Conservation (phyloP, 805 yeast genomes). For the Suhomyces vadensis region DNA sequence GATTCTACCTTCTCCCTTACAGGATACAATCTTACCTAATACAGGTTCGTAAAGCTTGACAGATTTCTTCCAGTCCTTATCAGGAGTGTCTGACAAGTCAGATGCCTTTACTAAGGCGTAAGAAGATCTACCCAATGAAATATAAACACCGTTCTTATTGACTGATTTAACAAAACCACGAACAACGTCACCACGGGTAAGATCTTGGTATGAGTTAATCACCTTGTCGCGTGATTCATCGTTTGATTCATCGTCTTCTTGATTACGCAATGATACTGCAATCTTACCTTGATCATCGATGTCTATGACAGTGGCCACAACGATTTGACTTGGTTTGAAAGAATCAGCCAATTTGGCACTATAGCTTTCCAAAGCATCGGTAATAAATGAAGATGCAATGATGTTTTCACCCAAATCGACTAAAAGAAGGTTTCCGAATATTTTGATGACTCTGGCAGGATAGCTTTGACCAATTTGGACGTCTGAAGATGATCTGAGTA, state of each 20-base stretch:
- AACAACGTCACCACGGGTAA: slow-evolving; percentile 69
- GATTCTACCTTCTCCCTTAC: slow-evolving; percentile 63
- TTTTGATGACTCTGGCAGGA: slow-evolving; percentile 64
- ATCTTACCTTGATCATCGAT: slow-evolving; percentile 56
- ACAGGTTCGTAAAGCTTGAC: slow-evolving; percentile 73
- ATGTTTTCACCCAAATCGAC: slow-evolving; percentile 68
- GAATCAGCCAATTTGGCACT: slow-evolving; percentile 50
- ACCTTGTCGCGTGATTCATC: slow-evolving; percentile 50
- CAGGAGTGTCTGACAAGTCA: slow-evolving; percentile 76
- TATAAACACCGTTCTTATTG: slow-evolving; percentile 74
- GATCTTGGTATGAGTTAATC: slow-evolving; percentile 50
- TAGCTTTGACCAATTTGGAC: slow-evolving; percentile 53
- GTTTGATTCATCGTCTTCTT: slow-evolving; percentile 48
- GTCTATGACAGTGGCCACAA: slow-evolving; percentile 55
- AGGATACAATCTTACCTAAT: slow-evolving; percentile 66
- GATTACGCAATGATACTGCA: slow-evolving; percentile 62
- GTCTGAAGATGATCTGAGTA: slow-evolving; percentile 46
- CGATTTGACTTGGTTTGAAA: slow-evolving; percentile 52
- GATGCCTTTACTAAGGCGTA: slow-evolving; percentile 79
- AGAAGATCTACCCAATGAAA: slow-evolving; percentile 67
- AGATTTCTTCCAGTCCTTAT: slow-evolving; percentile 86
- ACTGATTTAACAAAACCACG: slow-evolving; percentile 80
- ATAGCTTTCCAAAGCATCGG: slow-evolving; percentile 77
- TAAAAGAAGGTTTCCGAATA: slow-evolving; percentile 59
- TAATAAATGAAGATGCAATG: slow-evolving; percentile 64